A percentile compares a stretch with the other conserved stretches of the same genome.
Conservation (phyloP, 495 filamentous ascomycete species). For the Trypethelium eluteriae region DNA sequence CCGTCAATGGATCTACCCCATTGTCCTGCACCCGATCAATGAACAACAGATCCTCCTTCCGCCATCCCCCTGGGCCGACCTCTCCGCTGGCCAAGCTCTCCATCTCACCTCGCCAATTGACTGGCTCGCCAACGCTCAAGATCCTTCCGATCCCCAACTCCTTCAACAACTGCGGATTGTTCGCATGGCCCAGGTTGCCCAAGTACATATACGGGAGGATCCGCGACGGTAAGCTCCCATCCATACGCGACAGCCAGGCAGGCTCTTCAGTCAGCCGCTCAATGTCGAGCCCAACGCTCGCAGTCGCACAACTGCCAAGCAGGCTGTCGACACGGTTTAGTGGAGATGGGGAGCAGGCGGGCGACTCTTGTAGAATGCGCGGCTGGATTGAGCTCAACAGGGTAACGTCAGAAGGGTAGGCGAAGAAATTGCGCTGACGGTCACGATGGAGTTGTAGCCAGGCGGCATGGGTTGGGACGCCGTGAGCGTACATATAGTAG, state of each 20-base stretch:
- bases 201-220: slow-evolving; percentile 93
- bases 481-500: slow-evolving; percentile 85
- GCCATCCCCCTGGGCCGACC: slow-evolving; percentile 44
- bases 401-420: slow-evolving; percentile 81
- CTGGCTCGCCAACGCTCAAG: slow-evolving; percentile 85
- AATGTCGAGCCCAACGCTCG: neutral
- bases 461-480: slow-evolving; percentile 67
- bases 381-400: slow-evolving; percentile 67
- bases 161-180: slow-evolving; percentile 75
- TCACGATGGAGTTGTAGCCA: slow-evolving; percentile 79
- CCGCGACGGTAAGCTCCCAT: slow-evolving; percentile 83
- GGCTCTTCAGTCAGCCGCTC: slow-evolving; percentile 44
- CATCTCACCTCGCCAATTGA: slow-evolving; percentile 61
- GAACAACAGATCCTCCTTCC: slow-evolving; percentile 63
- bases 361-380: slow-evolving; percentile 55
- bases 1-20: slow-evolving; percentile 82
- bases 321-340: slow-evolving; percentile 20
- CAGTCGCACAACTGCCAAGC: neutral
- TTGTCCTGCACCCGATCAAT: slow-evolving; percentile 90
- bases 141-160: slow-evolving; percentile 79
- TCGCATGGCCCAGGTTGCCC: slow-evolving; percentile 84
- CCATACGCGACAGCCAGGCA: slow-evolving; percentile 72
- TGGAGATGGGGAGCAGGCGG: slow-evolving; percentile 10
- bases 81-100: slow-evolving; percentile 42
- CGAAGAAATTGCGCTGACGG: slow-evolving; percentile 87